Base-by-base conservation (phyloP, 495 filamentous ascomycete species). In the Aspergillus wentii region DNA sequence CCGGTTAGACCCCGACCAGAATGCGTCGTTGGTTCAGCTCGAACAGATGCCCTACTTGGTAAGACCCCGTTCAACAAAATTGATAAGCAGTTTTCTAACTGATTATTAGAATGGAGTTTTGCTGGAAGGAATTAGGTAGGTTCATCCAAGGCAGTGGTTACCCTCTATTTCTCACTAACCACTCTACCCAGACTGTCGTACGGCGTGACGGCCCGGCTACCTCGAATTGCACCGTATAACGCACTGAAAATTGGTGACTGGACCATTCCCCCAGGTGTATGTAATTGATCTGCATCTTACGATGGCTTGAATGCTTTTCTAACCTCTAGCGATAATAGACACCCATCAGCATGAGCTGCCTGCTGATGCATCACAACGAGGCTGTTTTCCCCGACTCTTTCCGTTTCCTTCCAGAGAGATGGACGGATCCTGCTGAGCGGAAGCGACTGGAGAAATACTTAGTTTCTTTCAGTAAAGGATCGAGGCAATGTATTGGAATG, bases 281-380 rank as follows among this genome's bases (percentile, higher is more conserved):
- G 26, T n/a, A 4, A 25, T n/a, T n/a, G n/a, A n/a, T n/a, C n/a
- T n/a, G n/a, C 11, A 29, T 13, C 26, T n/a, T 29, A 3, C 11
- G 4, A 5, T 5, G 14, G 26, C n/a, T n/a, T n/a, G n/a, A n/a
- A n/a, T n/a, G 4, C 26, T 5, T 29, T 29, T 13, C 3, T 29
- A 9, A n/a, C 11, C 14, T 9, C 26, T 29, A n/a, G 14, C 10
- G 22, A 6, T n/a, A n/a, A 13, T n/a, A 29, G 26, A 66, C 59
- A 6, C 63, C 64, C 1, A 52, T 70, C n/a, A 52, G 58, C 29
- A 71, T 70, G 62, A 62, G 54, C 10, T 43, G 46, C 5, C 51
- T 50, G 15, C 52, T 60, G 19, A 45, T 62, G 21, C 65, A 69
- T 43, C 54, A 48, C 36, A 51, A 68, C 39, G 46, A 60, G 35